Base-by-base conservation (phyloP, 345 rosid species). In the Eucalyptus grandis region DNA sequence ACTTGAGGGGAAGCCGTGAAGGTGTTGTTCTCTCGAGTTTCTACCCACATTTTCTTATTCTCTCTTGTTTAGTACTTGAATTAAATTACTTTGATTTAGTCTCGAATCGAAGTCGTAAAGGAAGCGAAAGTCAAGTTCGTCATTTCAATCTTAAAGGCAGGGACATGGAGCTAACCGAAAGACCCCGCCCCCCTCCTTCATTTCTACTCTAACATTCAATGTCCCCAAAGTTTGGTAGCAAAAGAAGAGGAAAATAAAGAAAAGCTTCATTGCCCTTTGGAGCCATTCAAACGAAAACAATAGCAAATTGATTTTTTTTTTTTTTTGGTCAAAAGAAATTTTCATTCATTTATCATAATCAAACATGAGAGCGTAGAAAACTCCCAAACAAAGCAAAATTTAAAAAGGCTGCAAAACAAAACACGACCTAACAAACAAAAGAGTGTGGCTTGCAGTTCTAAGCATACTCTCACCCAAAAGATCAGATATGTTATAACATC, bases 371-470 rank as follows among this genome's bases (percentile, higher is more conserved):
- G 58, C 4, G 24, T 19, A 8, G 58, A 53, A 50, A 50, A 50
- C 7, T 50, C 3, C 17, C 17, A 6, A 50, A 50, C 53, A 50
- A 2, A 53, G 58, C 10, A 53, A 53, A 21, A 53, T 53, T 53
- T 53, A 21, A 21, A 19, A 53, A 21, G 58, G 58, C 11, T 21
- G 2, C 58, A 53, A 53, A 53, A 53, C 58, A 53, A 53, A 53
- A 53, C 58, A 53, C 5, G 26, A 21, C 26, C 26, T 21, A 53
- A 53, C 4, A 19, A 53, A 21, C 2, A 53, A 53, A 53, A 19
- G 5, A 3, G 11, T 21, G 10, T 0, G 2, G 5, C 11, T 19
- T 21, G 58, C 10, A 21, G 1, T 21, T 21, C 2, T 53, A 21
- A 53, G 58, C 26, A 53, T 4, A 2, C 26, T 21, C 58, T 53